Conservation (phyloP, 164 flowering plant genomes). For the Echeveria elegans region DNA sequence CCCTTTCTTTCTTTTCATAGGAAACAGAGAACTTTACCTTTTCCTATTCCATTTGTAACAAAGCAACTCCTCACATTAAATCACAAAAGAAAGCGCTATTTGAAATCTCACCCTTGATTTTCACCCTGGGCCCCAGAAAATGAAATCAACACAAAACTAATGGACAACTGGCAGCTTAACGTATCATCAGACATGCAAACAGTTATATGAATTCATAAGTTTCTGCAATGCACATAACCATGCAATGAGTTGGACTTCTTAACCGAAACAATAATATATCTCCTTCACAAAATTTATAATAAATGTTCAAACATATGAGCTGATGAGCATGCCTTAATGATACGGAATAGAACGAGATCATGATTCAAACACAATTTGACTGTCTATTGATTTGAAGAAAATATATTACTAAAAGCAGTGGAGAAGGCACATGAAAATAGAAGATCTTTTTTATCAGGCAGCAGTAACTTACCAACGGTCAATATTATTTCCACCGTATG, state of each 20-base stretch:
- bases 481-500: slow-evolving; percentile 61
- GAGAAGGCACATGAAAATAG: not conserved
- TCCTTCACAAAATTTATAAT: not conserved
- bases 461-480: not conserved
- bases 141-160: no score
- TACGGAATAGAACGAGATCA: not conserved
- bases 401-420: not conserved
- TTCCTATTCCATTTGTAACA: not conserved
- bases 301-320: not conserved
- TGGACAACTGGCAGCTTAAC: not conserved
- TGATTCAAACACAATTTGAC: not conserved
- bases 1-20: not conserved
- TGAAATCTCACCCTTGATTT: not conserved
- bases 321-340: not conserved
- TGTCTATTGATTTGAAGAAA: not conserved
- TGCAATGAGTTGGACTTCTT: not conserved
- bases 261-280: not conserved
- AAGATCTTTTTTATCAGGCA: not conserved
- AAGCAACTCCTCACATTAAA: not conserved
- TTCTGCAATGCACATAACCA: not conserved
- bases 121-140: no score
- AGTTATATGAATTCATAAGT: not conserved
- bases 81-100: not conserved
- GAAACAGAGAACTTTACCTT: not conserved
- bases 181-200: not conserved